Base-by-base conservation (phyloP, 2,329 filamentous ascomycete species). In the Thelonectria blattea region DNA sequence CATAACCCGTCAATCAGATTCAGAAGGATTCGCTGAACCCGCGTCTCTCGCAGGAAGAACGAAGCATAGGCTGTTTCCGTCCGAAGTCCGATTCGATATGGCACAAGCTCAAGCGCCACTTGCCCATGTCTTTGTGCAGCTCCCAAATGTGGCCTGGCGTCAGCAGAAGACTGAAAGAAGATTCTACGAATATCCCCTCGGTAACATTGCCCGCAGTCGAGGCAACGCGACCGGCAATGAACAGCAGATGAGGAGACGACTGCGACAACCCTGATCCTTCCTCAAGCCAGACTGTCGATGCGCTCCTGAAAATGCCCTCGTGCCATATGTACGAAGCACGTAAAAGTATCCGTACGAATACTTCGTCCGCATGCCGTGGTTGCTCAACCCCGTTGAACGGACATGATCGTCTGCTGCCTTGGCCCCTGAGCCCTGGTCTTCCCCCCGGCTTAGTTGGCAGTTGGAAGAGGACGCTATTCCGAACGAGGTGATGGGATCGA, bases 391-490 rank as follows among this genome's bases (percentile, higher is more conserved):
- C 59, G 50, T 58, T 27, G 43, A 58, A 52, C 41, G 22, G 47
- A 47, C 55, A 56, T 54, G 39, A 57, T 63, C 52, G 53, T 59
- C 51, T 61, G 51, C 56, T 58, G 46, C 52, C 56, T 60, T 57
- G 49, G 46, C 54, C 53, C 30, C 49, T 39, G 18, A n/a, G 27
- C 54, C 53, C 54, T 22, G 43, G 53, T 45, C 48, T 5, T 52
- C 52, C 64, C 55, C 58, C 58, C 51, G 50, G 61, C 48, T 45
- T 50, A 64, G 62, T 55, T 62, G 51, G 53, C 57, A 52, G 47
- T 48, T 45, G 52, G 62, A 49, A 46, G 56, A 66, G 32, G 50
- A 49, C 66, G 57, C 68, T 70, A 70, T 67, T 52, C 68, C 66
- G 37, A 50, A 66, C 51, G 22, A 50, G 65, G 66, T 47, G 17